Base-by-base conservation (phyloP, 2,329 filamentous ascomycete genomes). In the Fusarium torreyae region DNA sequence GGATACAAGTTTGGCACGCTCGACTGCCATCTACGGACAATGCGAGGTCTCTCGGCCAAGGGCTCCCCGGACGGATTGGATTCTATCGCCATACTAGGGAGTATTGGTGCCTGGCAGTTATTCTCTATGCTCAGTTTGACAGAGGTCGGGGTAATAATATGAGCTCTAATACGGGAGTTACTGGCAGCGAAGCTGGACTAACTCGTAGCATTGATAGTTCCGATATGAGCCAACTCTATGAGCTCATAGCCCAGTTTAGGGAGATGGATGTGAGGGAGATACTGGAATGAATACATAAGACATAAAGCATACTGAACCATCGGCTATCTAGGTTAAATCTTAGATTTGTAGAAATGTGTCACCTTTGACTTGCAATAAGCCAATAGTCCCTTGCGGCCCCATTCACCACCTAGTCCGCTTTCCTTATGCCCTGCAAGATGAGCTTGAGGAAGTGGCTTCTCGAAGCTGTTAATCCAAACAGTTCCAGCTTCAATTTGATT, bases 391-490 rank as follows among this genome's bases (percentile, higher is more conserved):
- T 68, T 66, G 36, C 78, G 49, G 1, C 81, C 82, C 74, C 78
- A 80, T 59, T 83, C 81, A 34, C 71, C 71, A 0, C 82, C 82
- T 20, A 82, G 70, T 1, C 82, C 82, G 51, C 80, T 82, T 46
- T 78, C 68, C 74, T 83, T 83, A 61, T 81, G 78, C 6, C 81
- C 82, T 4, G 80, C 80, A 52, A 82, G 82, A 4, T 80, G 78
- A 7, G 66, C 76, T 4, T 69, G 43, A 7, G 75, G 75, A 1
- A 65, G 46, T 1, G 71, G 65, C 5, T 50, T 64, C 76, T 88
- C 87, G 66, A 88, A 78, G 62, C 45, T 80, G 75, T 90, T 90
- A 71, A 90, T 85, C 83, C 86, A 90, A 1, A 90, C 85, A 3
- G 78, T 84, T 0, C 88, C 88, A 0, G 85, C 83, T 71, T 89